Conservation (phyloP, 2,329 filamentous ascomycete genomes). For the Pseudocercospora ulei region DNA sequence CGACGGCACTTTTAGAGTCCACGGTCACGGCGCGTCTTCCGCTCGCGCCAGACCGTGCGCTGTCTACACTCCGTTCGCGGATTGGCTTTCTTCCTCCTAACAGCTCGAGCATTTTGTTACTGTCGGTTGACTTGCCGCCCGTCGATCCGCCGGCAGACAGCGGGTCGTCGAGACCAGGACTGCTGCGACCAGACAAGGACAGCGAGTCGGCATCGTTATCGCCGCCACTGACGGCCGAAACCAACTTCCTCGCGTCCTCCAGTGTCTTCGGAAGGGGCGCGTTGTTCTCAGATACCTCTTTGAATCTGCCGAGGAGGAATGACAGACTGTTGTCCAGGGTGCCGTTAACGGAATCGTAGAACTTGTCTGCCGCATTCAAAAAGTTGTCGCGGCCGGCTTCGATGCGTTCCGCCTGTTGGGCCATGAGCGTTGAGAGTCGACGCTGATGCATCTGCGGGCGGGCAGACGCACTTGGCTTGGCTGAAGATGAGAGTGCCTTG, state of each 20-base stretch:
- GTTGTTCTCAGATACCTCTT: slow-evolving; percentile 51
- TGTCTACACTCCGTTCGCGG: slow-evolving; percentile 70
- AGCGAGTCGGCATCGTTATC: slow-evolving; percentile 21
- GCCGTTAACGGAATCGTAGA: slow-evolving; percentile 81
- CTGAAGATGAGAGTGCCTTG: slow-evolving; percentile 26
- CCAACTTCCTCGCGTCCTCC: slow-evolving; percentile 81
- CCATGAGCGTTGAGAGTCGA: slow-evolving; percentile 74
- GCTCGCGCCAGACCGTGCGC: slow-evolving; percentile 54
- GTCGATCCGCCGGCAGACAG: slow-evolving; percentile 16
- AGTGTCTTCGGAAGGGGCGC: slow-evolving; percentile 67
- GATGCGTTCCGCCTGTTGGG: slow-evolving; percentile 70
- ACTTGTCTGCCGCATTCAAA: slow-evolving; percentile 78
- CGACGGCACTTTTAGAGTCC: slow-evolving; percentile 22
- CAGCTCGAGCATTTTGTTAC: slow-evolving; percentile 60
- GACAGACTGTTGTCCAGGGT: slow-evolving; percentile 89
- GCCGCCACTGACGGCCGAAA: slow-evolving; percentile 48
- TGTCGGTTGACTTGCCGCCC: slow-evolving; percentile 35
- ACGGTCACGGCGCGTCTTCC: slow-evolving; percentile 35
- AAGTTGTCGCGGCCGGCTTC: slow-evolving; percentile 60
- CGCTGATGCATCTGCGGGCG: slow-evolving; percentile 54
- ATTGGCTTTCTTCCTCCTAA: slow-evolving; percentile 55
- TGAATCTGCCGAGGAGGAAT: slow-evolving; percentile 79
- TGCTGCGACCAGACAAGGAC: slow-evolving; percentile 36
- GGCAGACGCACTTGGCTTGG: slow-evolving; percentile 28
- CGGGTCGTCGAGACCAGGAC: slow-evolving; percentile 29